phyloP scores from a whole-genome alignment of 306 rosid genomes.

The Mimosa pudica region DNA sequence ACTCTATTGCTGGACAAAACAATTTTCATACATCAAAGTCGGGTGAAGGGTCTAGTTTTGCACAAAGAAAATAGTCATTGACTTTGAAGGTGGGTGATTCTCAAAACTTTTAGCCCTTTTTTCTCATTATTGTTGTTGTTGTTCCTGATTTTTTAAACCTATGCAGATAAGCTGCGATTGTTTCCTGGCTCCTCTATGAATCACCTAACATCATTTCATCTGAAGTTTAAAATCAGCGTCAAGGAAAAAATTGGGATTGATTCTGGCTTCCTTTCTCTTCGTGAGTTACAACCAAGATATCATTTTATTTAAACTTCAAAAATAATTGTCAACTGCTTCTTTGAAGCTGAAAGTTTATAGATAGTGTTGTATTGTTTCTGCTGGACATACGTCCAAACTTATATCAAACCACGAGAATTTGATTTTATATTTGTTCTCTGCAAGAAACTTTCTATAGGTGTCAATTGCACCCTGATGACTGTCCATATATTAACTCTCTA shows the following conservation, averaged over 20 bases:
- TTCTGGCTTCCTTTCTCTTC: constrained; percentile 6
- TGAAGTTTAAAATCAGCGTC: no score
- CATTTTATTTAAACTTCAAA: not conserved
- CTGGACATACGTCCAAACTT: not conserved
- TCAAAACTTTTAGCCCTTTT: constrained; percentile 1
- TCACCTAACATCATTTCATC: constrained; percentile 8
- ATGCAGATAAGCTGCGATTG: constrained; percentile 14
- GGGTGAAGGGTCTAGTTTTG: constrained; percentile 12
- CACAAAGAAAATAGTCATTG: constrained; percentile 12
- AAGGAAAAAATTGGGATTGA: not conserved
- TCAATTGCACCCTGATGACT: not conserved
- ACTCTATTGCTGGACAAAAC: not conserved
- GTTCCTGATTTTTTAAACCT: constrained; percentile 12
- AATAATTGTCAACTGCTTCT: not conserved
- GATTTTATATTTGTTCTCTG: not conserved
- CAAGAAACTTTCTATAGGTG: not conserved
- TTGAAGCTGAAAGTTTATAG: not conserved
- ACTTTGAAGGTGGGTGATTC: constrained; percentile 18
- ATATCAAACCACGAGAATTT: not conserved
- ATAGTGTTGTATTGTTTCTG: not conserved
- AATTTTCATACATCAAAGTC: constrained; percentile 7
- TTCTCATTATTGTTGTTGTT: not conserved
- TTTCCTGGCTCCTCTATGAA: not conserved
- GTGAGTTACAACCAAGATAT: constrained; percentile 11
- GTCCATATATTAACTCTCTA: not conserved